Evolutionary conservation across 1,284 basidiomycete species (phyloP).

Genomic region (Rhodotorula sp.): DNA sequence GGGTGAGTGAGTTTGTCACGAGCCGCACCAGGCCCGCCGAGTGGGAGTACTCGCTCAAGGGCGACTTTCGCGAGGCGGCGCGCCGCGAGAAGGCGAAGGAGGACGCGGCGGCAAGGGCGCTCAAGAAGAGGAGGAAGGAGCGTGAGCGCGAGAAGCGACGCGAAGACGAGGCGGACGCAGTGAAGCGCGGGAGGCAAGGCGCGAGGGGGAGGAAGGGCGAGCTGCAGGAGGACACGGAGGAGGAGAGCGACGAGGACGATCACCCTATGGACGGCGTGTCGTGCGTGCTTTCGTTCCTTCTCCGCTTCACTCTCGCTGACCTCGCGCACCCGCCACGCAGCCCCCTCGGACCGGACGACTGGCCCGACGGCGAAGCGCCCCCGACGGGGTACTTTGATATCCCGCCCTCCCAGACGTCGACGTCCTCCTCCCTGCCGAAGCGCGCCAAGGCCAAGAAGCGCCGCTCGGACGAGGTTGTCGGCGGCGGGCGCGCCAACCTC

Average conservation of each 20-base stretch:
- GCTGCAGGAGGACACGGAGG: constrained; percentile 6
- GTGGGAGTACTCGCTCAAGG: constrained; percentile 7
- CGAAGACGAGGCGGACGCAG: not conserved
- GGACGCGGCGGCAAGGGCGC: not conserved
- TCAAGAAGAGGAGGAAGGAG: not conserved
- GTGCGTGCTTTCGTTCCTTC: not conserved
- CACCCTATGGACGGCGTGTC: not conserved
- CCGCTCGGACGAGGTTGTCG: not conserved
- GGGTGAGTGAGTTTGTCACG: constrained; percentile 12
- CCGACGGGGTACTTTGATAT: constrained; percentile 3
- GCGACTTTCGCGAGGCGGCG: constrained; percentile 8
- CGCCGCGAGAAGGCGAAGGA: not conserved
- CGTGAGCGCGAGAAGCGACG: not conserved
- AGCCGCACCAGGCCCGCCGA: constrained; percentile 9
- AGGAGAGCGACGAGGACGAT: constrained; percentile 6
- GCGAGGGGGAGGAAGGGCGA: not conserved
- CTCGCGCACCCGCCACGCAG: not conserved
- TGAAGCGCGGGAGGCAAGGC: not conserved
- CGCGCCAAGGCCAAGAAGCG: not conserved
- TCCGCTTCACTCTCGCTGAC: not conserved
- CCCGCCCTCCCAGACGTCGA: not conserved
- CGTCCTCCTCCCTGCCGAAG: not conserved
- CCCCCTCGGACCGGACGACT: constrained; percentile 25
- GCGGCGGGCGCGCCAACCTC: not conserved
- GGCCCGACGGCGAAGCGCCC: constrained; percentile 15